These are phyloP conservation scores for Recurvomyces mirabilis DNA, from an alignment of 495 filamentous ascomycete species.

Conservation along the genomic window DNA sequence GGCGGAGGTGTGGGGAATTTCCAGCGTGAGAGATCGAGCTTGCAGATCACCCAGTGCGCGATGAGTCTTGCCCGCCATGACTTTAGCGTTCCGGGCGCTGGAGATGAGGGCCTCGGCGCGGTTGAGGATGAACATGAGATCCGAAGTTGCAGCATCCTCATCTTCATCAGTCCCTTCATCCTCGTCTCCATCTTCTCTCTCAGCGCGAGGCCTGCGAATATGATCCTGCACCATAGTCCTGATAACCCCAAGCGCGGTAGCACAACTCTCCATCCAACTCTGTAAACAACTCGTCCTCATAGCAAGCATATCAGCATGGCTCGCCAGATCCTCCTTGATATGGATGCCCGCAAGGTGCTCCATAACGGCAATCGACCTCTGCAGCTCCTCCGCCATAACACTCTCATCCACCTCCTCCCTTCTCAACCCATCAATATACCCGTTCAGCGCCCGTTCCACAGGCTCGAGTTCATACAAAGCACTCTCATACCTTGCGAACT, in stretches of 20 bases:
- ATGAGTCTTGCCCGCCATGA: slow-evolving; percentile 68
- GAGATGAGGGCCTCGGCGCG: slow-evolving; percentile 61
- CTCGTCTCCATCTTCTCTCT: slow-evolving; percentile 41
- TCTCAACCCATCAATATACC: slow-evolving; percentile 73
- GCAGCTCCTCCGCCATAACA: slow-evolving; percentile 66
- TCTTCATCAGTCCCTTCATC: too few relatives aligned
- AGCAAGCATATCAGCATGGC: slow-evolving; percentile 66
- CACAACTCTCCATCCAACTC: slow-evolving; percentile 68
- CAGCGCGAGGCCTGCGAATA: slow-evolving; percentile 8
- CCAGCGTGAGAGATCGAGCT: slow-evolving; percentile 62
- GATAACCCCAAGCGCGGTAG: slow-evolving; percentile 51
- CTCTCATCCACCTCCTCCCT: slow-evolving; percentile 79
- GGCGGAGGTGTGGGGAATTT: slow-evolving; percentile 40
- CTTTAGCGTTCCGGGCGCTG: slow-evolving; percentile 72
- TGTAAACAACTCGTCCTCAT: slow-evolving; percentile 66
- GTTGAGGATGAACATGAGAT: slow-evolving; percentile 57
- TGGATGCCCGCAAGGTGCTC: slow-evolving; percentile 72
- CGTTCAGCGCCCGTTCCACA: slow-evolving; percentile 79
- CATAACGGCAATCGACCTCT: slow-evolving; percentile 73
- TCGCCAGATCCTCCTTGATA: slow-evolving; percentile 58
- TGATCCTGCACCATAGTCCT: slow-evolving; percentile 46
- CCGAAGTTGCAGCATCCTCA: slow-evolving; percentile 44
- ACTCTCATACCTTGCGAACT: slow-evolving; percentile 63
- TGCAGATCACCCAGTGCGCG: slow-evolving; percentile 69
- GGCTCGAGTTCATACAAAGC: slow-evolving; percentile 84